Base-by-base conservation (phyloP, 2,329 filamentous ascomycete species). In the Neopestalotiopsis clavispora region DNA sequence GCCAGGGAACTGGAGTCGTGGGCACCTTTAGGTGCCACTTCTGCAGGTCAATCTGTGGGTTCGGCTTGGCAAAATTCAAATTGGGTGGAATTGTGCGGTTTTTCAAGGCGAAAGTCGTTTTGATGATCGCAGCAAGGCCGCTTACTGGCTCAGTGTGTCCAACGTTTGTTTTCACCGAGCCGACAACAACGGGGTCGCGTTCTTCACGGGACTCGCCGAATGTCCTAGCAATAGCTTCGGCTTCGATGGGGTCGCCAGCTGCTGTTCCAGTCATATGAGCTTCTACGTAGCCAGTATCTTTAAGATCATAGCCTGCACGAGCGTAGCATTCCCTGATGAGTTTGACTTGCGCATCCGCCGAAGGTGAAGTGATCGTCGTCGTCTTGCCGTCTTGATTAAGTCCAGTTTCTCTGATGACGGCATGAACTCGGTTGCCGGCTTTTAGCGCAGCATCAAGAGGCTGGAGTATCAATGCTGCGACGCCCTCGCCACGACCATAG, bases 401-500 rank as follows among this genome's bases (percentile, higher is more conserved):
- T 1, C 71, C 76, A 0, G 75, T 77, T 3, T 72, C 78, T 3
- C 77, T 75, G 23, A 82, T 76, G 3, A 80, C 70, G 2, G 76
- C 80, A 2, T 79, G 69, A 42, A 84, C 78, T 0, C 77, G 75
- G 71, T 89, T 82, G 1, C 81, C 80, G 40, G 85, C 85, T 2
- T 73, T 72, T 0, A 87, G n/a, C 0, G 86, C 86, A 28, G 80
- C 76, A 0, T 77, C 74, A 0, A 87, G 72, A 0, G 74, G 78
- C 75, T 88, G 88, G 0, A 89, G 69, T 1, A 86, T 70, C 0
- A 89, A 69, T 0, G 78, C 72, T 0, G 74, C 82, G 3, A 81
- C 74, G 0, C 82, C 86, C 68, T 89, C 87, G 0, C 81, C 85
- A 2, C 85, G 78, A 6, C 80, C 85, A 68, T 88, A 89, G 0